phyloP scores from a whole-genome alignment of 768 basidiomycete genomes.

The Agrocybe chaxingu region DNA sequence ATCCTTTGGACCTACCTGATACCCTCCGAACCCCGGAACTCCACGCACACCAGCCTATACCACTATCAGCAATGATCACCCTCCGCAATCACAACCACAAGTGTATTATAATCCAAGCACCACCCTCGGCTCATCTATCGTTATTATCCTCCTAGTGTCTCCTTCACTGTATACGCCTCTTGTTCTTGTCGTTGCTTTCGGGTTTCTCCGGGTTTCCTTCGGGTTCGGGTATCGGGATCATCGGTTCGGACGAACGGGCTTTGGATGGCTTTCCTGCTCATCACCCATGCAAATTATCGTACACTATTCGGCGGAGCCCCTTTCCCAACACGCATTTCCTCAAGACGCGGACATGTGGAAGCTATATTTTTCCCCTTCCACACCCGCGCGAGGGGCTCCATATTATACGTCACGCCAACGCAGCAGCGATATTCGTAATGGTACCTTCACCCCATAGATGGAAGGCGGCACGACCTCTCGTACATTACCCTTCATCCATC shows the following conservation, averaged over 20 bases:
- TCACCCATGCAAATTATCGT: not conserved
- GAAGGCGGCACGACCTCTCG: no score
- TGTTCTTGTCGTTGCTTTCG: conserved; percentile 5
- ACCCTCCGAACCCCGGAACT: not conserved
- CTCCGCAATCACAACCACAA: conserved; percentile 13
- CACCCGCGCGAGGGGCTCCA: conserved; percentile 4
- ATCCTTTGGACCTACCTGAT: not conserved
- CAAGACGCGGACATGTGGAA: conserved; percentile 11
- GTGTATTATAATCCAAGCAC: conserved; percentile 20
- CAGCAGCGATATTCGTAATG: no score
- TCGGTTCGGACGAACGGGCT: not conserved
- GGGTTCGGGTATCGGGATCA: conserved; percentile 1
- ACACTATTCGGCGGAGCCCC: not conserved
- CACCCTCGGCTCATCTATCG: conserved; percentile 13
- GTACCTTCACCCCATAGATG: no score
- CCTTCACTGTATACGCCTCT: conserved; percentile 11
- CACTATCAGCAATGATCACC: conserved; percentile 13
- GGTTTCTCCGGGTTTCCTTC: conserved; percentile 3
- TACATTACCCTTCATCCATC: no score
- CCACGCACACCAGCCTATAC: conserved; percentile 14
- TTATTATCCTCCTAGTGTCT: conserved; percentile 17
- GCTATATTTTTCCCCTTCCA: conserved; percentile 21
- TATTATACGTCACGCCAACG: no score
- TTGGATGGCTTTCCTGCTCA: not conserved
- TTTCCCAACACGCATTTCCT: not conserved